Base-by-base conservation (phyloP, 2,329 filamentous ascomycete species). In the Claviceps arundinis region DNA sequence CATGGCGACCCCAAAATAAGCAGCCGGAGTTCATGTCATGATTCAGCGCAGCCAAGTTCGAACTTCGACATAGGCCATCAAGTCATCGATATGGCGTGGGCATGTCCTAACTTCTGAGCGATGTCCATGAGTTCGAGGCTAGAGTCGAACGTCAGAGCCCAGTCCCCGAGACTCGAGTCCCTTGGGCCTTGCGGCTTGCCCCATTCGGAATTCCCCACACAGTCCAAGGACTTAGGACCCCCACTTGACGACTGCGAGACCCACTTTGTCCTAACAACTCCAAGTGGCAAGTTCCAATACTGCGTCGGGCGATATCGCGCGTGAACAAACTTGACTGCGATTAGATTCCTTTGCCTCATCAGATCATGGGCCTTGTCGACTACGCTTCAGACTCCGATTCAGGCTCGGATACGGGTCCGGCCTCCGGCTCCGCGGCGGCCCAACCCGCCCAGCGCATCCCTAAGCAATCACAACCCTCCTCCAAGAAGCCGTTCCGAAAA, bases 331-430 rank as follows among this genome's bases (percentile, higher is more conserved):
- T 38, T 16, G 37, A 38, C 37, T 22, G 19, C 56, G 22, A 34
- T 8, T 34, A 34, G 9, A 34, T 34, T 11, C 11, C 30, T 34
- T 34, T 11, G 9, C 30, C 30, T 34, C 30, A 34, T 34, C 30
- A 11, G 30, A 68, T 47, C 41, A 93, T 93, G 87, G 83, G 78
- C 14, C 73, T 95, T 34, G 87, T 93, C 58, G 82, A 85, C 56
- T 95, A 94, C 61, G 47, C 24, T 22, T 90, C 52, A 40, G 52
- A 50, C 43, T 57, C 87, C 4, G 88, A 90, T 64, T 74, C 75
- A n/a, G 82, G 84, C 56, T 94, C 87, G 4, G 88, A 90, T 64
- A 74, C 75, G 3, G 82, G 84, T 55, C 94, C 94, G 61, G 47
- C 14, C n/a, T 90, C 87, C 4, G 88, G 90, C 64, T 74, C 74